A percentile compares a stretch with the other conserved stretches of the same genome.
phyloP scores from a whole-genome alignment of 129 eudicot species.

The Flaveria ramosissima region DNA sequence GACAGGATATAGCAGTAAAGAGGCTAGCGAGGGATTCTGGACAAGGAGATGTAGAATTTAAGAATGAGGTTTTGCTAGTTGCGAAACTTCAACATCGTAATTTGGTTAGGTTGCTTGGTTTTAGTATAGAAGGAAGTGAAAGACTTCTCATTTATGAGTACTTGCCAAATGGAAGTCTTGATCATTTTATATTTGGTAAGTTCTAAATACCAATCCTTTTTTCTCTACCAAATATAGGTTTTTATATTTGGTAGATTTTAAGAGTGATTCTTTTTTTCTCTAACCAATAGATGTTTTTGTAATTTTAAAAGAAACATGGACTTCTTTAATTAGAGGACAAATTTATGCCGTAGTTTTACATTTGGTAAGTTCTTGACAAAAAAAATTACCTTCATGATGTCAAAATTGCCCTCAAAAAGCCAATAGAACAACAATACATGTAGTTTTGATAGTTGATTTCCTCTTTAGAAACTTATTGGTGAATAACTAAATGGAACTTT shows the following conservation, averaged over 20 bases:
- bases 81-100: conserved; percentile 2
- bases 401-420: neutral
- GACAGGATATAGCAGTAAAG: neutral
- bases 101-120: conserved; percentile 12
- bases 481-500: neutral
- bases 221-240: neutral
- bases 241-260: neutral
- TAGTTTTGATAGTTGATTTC: neutral
- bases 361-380: neutral
- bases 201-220: neutral
- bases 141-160: conserved; percentile 10
- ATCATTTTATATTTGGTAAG: conserved; percentile 6
- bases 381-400: neutral
- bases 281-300: neutral
- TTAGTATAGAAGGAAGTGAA: conserved; percentile 11
- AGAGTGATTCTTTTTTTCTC: neutral
- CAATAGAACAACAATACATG: neutral
- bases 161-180: neutral
- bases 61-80: conserved; percentile 5
- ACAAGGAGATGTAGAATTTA: conserved; percentile 5
- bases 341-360: neutral
- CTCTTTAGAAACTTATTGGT: neutral
- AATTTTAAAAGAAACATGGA: neutral
- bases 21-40: conserved; percentile 15
- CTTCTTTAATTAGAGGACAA: neutral